Evolutionary conservation across 148 eudicot genomes (phyloP).

Genomic region (Rheum nobile): DNA sequence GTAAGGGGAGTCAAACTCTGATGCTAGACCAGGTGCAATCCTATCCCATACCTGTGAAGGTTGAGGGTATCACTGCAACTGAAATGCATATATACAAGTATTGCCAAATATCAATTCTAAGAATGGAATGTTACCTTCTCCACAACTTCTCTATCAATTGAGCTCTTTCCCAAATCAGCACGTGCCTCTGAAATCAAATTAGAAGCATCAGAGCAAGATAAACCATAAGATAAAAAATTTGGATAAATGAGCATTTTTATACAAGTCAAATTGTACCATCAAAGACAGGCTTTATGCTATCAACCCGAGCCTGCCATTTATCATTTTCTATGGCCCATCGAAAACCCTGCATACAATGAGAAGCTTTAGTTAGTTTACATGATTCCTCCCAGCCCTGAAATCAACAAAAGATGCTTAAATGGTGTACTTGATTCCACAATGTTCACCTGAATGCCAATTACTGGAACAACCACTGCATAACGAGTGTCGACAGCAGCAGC

Average conservation of each 20-base stretch:
- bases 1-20: constrained; percentile 76
- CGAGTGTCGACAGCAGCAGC: constrained; percentile 82
- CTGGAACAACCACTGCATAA: constrained; percentile 73
- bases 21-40: constrained; percentile 83
- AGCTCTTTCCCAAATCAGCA: constrained; percentile 35
- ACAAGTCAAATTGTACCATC: constrained; percentile 38
- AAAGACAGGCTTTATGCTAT: constrained; percentile 80
- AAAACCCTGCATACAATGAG: constrained; percentile 50
- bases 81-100: neutral
- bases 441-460: constrained; percentile 92
- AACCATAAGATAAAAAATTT: neutral
- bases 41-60: constrained; percentile 76
- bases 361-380: neutral
- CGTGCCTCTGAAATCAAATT: constrained; percentile 41
- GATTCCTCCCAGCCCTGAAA: neutral
- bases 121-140: constrained; percentile 32
- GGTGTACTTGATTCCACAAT: constrained; percentile 5
- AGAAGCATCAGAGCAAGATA: constrained; percentile 3
- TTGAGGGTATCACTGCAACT: neutral
- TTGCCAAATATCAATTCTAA: neutral
- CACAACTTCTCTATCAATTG: constrained; percentile 62
- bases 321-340: constrained; percentile 92
- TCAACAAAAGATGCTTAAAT: neutral
- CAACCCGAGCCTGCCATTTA: constrained; percentile 82
- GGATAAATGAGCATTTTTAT: neutral